Evolutionary conservation across 1,284 basidiomycete genomes (phyloP).

Genomic region (Apiotrichum veenhuisii): DNA sequence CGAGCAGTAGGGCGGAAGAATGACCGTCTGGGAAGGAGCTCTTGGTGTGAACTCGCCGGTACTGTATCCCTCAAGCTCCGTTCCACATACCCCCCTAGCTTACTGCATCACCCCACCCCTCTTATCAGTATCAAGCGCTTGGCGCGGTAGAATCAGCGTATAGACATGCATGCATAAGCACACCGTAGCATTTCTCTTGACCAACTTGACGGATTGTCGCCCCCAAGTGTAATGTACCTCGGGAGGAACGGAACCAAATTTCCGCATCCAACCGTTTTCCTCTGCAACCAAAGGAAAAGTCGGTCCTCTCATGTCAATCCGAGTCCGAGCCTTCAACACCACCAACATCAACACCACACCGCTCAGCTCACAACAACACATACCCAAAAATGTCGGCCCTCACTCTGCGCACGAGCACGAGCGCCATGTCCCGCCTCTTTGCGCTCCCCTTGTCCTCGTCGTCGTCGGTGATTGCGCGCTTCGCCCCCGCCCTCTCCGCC

Average conservation of each 20-base stretch:
- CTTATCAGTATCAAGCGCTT: neutral
- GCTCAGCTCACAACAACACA: neutral
- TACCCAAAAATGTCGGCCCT: conserved; percentile 23
- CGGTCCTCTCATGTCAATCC: neutral
- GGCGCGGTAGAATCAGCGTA: neutral
- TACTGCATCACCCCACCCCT: too few relatives aligned
- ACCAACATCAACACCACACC: neutral
- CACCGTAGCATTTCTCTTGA: neutral
- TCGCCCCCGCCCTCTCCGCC: neutral
- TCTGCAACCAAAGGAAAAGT: neutral
- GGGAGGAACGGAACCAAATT: conserved; percentile 2
- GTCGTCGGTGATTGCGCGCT: conserved; percentile 8
- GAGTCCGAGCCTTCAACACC: neutral
- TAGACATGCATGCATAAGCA: conserved; percentile 2
- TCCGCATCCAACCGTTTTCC: neutral
- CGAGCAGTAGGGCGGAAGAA: conserved; percentile 11
- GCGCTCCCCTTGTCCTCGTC: conserved; percentile 21
- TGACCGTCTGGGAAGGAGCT: too few relatives aligned
- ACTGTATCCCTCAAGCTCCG: neutral
- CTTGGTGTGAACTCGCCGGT: too few relatives aligned
- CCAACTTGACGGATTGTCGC: neutral
- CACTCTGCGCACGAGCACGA: conserved; percentile 14
- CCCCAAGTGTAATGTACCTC: neutral
- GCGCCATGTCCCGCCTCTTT: conserved; percentile 23
- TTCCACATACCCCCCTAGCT: neutral